These are phyloP conservation scores for Phytophthora pini DNA, from an alignment of 352 stramenopile species.

Conservation along the genomic window DNA sequence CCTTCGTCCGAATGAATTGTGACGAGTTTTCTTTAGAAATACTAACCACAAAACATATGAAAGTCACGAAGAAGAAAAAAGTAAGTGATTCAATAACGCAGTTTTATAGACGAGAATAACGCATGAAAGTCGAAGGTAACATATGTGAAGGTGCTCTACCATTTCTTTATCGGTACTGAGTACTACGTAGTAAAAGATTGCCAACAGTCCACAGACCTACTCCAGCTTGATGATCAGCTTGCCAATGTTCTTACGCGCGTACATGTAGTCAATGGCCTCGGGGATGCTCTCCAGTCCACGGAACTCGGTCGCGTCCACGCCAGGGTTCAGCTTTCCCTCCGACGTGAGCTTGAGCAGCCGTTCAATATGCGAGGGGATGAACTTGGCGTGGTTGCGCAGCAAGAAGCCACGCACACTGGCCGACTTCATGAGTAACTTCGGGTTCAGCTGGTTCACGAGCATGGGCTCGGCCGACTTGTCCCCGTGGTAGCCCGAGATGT, in stretches of 20 bases:
- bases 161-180: neutral
- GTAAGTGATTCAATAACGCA: too few species aligned
- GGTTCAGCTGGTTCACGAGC: slow-evolving; percentile 32
- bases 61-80: too few species aligned
- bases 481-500: slow-evolving; percentile 34
- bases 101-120: too few species aligned
- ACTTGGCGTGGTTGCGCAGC: slow-evolving; percentile 26
- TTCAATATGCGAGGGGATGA: slow-evolving; percentile 31
- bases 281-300: slow-evolving; percentile 30
- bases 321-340: slow-evolving; percentile 24
- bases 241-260: slow-evolving; percentile 35
- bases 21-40: too few species aligned
- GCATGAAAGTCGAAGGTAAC: neutral
- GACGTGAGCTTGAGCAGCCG: slow-evolving; percentile 23
- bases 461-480: slow-evolving; percentile 33
- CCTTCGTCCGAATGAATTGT: too few species aligned
- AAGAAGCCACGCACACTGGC: slow-evolving; percentile 32
- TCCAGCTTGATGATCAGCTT: slow-evolving; percentile 36
- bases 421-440: slow-evolving; percentile 29
- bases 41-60: too few species aligned
- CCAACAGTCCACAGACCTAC: neutral
- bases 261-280: slow-evolving; percentile 38
- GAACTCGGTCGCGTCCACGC: slow-evolving; percentile 30
- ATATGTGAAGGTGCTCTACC: neutral
- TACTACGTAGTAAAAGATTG: neutral